Conservation (phyloP, 177 flowering plant species). For the Telopea speciosissima region DNA sequence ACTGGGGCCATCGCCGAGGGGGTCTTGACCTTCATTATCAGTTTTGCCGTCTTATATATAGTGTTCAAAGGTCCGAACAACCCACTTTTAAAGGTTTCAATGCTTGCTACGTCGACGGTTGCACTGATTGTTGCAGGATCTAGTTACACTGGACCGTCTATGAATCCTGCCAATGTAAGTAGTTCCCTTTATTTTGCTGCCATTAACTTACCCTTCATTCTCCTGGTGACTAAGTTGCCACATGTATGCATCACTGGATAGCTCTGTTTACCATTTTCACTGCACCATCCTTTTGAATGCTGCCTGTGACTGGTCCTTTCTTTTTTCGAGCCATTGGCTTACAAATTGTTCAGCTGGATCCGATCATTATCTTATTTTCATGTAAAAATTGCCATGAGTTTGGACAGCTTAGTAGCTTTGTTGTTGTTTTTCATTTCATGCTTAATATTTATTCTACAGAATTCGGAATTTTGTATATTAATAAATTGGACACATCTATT, state of each 20-base stretch:
- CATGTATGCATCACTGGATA: neutral
- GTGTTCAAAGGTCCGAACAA: slow-evolving; percentile 57
- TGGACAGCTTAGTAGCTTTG: no score
- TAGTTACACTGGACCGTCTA: slow-evolving; percentile 75
- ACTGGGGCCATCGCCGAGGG: slow-evolving; percentile 86
- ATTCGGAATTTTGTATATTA: no score
- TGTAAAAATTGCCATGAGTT: no score
- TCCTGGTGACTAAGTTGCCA: neutral
- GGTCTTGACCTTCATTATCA: slow-evolving; percentile 62
- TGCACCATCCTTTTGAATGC: no score
- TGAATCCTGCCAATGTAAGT: slow-evolving; percentile 90
- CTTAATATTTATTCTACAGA: no score
- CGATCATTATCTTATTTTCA: no score
- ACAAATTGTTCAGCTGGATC: no score
- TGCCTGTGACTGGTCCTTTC: no score
- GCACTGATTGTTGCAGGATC: slow-evolving; percentile 54
- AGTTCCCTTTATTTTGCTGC: neutral
- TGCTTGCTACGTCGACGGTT: slow-evolving; percentile 55
- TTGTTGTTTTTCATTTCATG: no score
- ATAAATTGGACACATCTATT: no score
- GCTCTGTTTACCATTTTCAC: neutral
- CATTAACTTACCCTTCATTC: neutral
- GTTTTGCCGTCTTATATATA: slow-evolving; percentile 51
- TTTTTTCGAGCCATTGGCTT: no score
- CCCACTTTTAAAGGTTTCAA: slow-evolving; percentile 43